Evolutionary conservation across 768 basidiomycete genomes (phyloP).

Genomic region (Hygrocybe punicea): DNA sequence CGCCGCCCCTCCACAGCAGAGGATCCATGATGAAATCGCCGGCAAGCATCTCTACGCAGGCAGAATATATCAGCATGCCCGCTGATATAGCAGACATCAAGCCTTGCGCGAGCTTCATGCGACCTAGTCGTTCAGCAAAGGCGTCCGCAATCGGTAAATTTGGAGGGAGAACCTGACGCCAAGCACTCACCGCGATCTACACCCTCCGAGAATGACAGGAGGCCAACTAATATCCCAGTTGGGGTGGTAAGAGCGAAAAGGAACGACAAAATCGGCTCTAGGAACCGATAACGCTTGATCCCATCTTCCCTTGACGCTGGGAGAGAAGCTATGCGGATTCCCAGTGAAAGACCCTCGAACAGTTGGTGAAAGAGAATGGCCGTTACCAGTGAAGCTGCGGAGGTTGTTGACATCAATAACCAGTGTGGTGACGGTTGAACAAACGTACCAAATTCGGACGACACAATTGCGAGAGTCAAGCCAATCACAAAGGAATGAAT

Average conservation of each 20-base stretch:
- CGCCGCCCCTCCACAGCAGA: slow-evolving; percentile 52
- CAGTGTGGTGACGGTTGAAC: background rate
- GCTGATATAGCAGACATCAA: slow-evolving; percentile 79
- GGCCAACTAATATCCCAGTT: slow-evolving; percentile 59
- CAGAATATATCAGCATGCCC: slow-evolving; percentile 80
- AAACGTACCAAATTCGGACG: slow-evolving; percentile 66
- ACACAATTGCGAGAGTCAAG: slow-evolving; percentile 62
- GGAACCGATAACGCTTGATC: slow-evolving; percentile 25
- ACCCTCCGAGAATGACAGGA: slow-evolving; percentile 43
- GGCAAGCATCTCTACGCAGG: slow-evolving; percentile 83
- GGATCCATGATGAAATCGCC: slow-evolving; percentile 58
- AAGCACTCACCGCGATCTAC: slow-evolving; percentile 24
- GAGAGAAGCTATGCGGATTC: slow-evolving; percentile 71
- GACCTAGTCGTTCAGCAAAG: slow-evolving; percentile 28
- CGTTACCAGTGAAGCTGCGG: slow-evolving; percentile 62
- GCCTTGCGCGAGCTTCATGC: slow-evolving; percentile 60
- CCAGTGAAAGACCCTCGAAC: slow-evolving; percentile 80
- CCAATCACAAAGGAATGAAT: slow-evolving; percentile 80
- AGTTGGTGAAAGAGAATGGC: slow-evolving; percentile 81
- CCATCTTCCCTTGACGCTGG: slow-evolving; percentile 34
- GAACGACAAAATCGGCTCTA: slow-evolving; percentile 54
- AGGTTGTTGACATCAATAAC: background rate
- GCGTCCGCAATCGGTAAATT: no score
- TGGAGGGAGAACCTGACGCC: no score
- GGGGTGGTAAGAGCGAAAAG: slow-evolving; percentile 77